Conservation (phyloP, 352 stramenopile species). For the Pythium graminicola region DNA sequence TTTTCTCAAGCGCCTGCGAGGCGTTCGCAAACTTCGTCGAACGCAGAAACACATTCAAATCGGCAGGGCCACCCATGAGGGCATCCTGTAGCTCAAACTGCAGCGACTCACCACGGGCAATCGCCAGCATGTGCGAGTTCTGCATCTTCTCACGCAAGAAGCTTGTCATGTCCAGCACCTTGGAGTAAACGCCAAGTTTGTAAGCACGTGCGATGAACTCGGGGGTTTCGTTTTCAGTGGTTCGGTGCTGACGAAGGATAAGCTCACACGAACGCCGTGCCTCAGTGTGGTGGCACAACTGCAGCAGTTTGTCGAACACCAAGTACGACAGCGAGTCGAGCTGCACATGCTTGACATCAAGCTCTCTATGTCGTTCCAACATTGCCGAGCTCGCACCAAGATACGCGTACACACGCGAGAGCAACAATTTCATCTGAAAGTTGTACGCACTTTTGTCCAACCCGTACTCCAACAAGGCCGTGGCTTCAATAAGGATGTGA, state of each 20-base stretch:
- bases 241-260: constrained; percentile 48
- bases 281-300: constrained; percentile 52
- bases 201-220: constrained; percentile 79
- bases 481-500: constrained; percentile 45
- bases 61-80: constrained; percentile 29
- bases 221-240: constrained; percentile 55
- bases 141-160: constrained; percentile 74
- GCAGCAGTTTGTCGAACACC: constrained; percentile 73
- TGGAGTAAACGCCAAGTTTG: constrained; percentile 77
- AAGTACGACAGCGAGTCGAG: constrained; percentile 81
- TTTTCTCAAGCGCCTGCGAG: constrained; percentile 33
- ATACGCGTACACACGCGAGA: constrained; percentile 73
- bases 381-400: constrained; percentile 61
- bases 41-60: constrained; percentile 43
- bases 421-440: constrained; percentile 87
- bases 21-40: constrained; percentile 37
- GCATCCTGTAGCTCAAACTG: constrained; percentile 54
- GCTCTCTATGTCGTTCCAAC: constrained; percentile 54
- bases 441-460: constrained; percentile 82
- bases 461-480: constrained; percentile 60
- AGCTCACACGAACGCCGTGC: constrained; percentile 40
- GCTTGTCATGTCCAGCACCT: constrained; percentile 75
- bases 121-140: constrained; percentile 66
- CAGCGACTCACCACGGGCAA: constrained; percentile 48
- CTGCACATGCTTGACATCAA: constrained; percentile 85